phyloP scores from a whole-genome alignment of 2,329 filamentous ascomycete genomes.

The Alternaria arborescens region DNA sequence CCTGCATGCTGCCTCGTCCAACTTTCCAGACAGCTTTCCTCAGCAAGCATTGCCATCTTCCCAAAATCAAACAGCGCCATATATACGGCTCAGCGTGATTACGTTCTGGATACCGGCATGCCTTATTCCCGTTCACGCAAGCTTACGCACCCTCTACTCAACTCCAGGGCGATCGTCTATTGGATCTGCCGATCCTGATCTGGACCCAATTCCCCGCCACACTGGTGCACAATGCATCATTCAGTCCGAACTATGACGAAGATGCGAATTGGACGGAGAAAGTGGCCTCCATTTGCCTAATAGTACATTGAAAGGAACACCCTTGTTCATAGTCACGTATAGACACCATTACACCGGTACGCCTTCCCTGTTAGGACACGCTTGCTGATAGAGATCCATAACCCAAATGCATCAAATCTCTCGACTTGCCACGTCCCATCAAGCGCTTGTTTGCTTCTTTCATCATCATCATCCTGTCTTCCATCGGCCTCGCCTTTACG shows the following conservation, averaged over 20 bases:
- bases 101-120: background rate
- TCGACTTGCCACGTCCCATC: background rate
- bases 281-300: constrained; percentile 7
- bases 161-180: constrained; percentile 2
- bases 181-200: background rate
- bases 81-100: background rate
- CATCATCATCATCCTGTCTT: background rate
- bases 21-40: background rate
- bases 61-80: background rate
- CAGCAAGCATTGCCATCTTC: background rate
- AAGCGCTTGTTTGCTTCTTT: background rate
- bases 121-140: constrained; percentile 4
- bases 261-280: background rate
- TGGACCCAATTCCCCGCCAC: background rate
- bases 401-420: constrained; percentile 3
- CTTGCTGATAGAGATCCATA: constrained; percentile 4
- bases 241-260: background rate
- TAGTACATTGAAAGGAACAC: constrained; percentile 9
- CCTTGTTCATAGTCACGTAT: constrained; percentile 2
- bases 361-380: constrained; percentile 8
- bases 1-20: constrained; percentile 1
- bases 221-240: background rate
- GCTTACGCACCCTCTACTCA: constrained; percentile 15
- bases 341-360: constrained; percentile 14
- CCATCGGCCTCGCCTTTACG: background rate